These are phyloP conservation scores for Leccinum arenicola DNA, from an alignment of 768 basidiomycete species.

Conservation along the genomic window DNA sequence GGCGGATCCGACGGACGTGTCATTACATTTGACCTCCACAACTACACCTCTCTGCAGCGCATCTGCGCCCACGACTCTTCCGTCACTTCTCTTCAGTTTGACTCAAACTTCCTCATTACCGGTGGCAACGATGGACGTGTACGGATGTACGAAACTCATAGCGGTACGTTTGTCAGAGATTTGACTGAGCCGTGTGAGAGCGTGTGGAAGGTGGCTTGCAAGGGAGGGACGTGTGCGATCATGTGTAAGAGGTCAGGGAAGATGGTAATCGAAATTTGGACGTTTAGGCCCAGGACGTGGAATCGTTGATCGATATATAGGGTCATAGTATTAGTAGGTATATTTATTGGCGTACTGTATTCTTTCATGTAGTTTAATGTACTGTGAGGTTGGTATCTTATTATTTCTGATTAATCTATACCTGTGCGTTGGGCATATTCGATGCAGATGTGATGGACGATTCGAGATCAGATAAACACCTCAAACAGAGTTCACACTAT, in stretches of 20 bases:
- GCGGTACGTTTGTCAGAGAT: conserved; percentile 70
- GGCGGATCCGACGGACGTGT: conserved; percentile 89
- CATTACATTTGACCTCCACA: conserved; percentile 60
- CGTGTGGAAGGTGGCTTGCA: conserved; percentile 84
- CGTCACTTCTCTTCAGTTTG: conserved; percentile 86
- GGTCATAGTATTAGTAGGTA: background rate
- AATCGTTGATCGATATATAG: conserved; percentile 13
- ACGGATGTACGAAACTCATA: conserved; percentile 63
- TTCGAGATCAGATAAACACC: background rate
- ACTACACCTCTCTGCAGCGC: conserved; percentile 50
- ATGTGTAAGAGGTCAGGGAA: conserved; percentile 78
- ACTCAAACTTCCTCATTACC: conserved; percentile 76
- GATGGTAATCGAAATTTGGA: conserved; percentile 89
- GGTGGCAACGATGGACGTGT: conserved; percentile 86
- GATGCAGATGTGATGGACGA: background rate
- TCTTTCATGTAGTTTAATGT: conserved; percentile 5
- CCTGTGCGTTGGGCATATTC: background rate
- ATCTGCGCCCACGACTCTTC: conserved; percentile 88
- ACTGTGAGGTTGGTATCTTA: background rate
- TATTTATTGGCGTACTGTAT: conserved; percentile 12
- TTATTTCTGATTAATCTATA: background rate
- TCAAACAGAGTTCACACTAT: background rate
- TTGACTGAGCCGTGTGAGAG: conserved; percentile 74
- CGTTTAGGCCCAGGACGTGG: conserved; percentile 47
- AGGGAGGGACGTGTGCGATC: conserved; percentile 70